A percentile compares a stretch with the other conserved stretches of the same genome.
These are phyloP conservation scores for Candida pseudoglaebosa DNA, from an alignment of 805 yeast species.

Conservation along the genomic window DNA sequence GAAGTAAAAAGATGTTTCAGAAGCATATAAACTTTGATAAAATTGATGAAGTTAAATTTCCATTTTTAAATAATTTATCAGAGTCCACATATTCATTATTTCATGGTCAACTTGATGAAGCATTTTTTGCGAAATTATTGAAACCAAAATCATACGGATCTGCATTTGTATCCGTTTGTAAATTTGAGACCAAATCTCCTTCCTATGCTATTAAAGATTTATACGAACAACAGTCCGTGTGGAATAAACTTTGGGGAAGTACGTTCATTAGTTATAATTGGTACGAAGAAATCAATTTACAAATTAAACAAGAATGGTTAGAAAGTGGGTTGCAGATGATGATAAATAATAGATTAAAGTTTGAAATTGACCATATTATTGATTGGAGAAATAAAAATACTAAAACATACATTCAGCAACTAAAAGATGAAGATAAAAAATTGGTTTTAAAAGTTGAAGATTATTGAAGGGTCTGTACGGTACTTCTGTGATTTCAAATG, in stretches of 20 bases:
- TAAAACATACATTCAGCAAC: conserved; percentile 20
- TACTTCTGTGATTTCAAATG: no score
- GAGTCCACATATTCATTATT: conserved; percentile 16
- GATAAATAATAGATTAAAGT: conserved; percentile 23
- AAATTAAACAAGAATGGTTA: conserved; percentile 28
- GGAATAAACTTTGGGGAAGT: conserved; percentile 33
- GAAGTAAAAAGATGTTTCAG: conserved; percentile 36
- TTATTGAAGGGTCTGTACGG: conserved; percentile 21
- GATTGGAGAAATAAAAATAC: conserved; percentile 38
- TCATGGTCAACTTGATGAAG: conserved; percentile 26
- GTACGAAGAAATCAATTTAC: conserved; percentile 29
- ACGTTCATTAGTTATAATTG: conserved; percentile 35
- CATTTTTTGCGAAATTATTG: conserved; percentile 29
- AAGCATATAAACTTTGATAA: conserved; percentile 23
- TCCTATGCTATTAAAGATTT: conserved; percentile 31
- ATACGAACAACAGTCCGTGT: conserved; percentile 11
- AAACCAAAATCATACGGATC: conserved; percentile 35
- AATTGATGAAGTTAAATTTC: conserved; percentile 28
- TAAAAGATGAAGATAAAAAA: conserved; percentile 30
- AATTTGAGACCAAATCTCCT: conserved; percentile 25
- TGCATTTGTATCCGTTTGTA: conserved; percentile 33
- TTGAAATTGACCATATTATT: conserved; percentile 24
- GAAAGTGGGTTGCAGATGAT: conserved; percentile 28
- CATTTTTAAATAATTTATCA: conserved; percentile 18
- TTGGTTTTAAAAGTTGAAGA: conserved; percentile 35